These are phyloP conservation scores for Ogataea ramenticola DNA, from an alignment of 805 yeast species.

Conservation along the genomic window DNA sequence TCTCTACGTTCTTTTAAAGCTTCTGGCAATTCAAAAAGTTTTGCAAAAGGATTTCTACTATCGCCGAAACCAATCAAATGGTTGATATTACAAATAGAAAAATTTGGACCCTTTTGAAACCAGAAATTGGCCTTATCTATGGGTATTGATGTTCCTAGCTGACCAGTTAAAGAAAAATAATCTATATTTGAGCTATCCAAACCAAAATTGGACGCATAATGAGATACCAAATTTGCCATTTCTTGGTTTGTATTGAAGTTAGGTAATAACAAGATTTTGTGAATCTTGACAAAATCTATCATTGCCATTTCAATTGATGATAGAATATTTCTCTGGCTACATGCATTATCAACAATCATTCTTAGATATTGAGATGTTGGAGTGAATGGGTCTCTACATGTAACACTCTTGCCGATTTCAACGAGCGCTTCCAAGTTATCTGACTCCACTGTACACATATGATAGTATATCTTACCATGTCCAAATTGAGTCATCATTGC, in stretches of 20 bases:
- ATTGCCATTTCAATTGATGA: slow-evolving; percentile 53
- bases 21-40: slow-evolving; percentile 63
- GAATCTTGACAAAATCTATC: slow-evolving; percentile 58
- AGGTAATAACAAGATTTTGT: slow-evolving; percentile 60
- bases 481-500: slow-evolving; percentile 72
- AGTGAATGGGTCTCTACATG: slow-evolving; percentile 76
- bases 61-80: slow-evolving; percentile 77
- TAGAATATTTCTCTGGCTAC: slow-evolving; percentile 54
- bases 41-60: slow-evolving; percentile 68
- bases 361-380: slow-evolving; percentile 75
- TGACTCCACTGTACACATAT: slow-evolving; percentile 81
- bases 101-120: slow-evolving; percentile 68
- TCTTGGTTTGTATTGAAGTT: slow-evolving; percentile 46
- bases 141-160: slow-evolving; percentile 26
- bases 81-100: slow-evolving; percentile 69
- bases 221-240: slow-evolving; percentile 50
- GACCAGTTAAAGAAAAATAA: slow-evolving; percentile 45
- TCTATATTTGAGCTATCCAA: slow-evolving; percentile 56
- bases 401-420: slow-evolving; percentile 70
- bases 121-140: slow-evolving; percentile 56
- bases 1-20: slow-evolving; percentile 66
- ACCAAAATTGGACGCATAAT: slow-evolving; percentile 63
- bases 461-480: slow-evolving; percentile 81
- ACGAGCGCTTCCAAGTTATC: slow-evolving; percentile 71
- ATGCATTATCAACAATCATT: slow-evolving; percentile 72